These are phyloP conservation scores for Posidonia oceanica DNA, from an alignment of 116 monocot genomes.

Conservation along the genomic window DNA sequence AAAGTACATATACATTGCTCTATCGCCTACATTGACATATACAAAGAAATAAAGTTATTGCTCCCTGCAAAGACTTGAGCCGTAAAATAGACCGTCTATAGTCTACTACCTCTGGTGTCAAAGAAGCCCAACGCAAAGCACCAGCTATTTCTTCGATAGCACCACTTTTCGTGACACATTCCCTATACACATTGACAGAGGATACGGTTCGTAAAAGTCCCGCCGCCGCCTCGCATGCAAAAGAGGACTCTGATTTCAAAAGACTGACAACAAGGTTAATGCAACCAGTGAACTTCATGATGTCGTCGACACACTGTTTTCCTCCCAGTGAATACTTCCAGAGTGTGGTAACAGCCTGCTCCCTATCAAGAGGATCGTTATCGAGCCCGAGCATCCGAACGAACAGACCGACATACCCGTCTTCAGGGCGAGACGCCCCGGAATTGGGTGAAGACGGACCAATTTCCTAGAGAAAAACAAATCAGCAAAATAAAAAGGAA, in stretches of 20 bases:
- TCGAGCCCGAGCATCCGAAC: conserved; percentile 73
- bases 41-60: background rate
- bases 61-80: background rate
- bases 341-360: conserved; percentile 65
- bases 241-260: conserved; percentile 49
- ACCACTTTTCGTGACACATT: conserved; percentile 49
- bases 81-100: background rate
- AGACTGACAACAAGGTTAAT: conserved; percentile 61
- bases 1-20: conserved; percentile 60
- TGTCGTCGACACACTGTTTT: conserved; percentile 45
- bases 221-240: conserved; percentile 64
- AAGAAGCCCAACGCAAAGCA: conserved; percentile 24
- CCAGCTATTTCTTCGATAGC: conserved; percentile 57
- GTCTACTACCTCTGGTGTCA: conserved; percentile 36
- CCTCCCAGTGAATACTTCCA: conserved; percentile 79
- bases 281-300: conserved; percentile 65
- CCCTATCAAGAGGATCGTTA: conserved; percentile 75
- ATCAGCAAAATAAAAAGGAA: background rate
- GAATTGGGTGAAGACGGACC: background rate
- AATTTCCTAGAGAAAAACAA: conserved; percentile 22
- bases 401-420: conserved; percentile 65
- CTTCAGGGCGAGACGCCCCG: conserved; percentile 13
- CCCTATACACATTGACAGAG: conserved; percentile 44
- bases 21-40: conserved; percentile 35
- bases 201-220: conserved; percentile 60